Evolutionary conservation across 495 filamentous ascomycete species (phyloP), one percentile per base, ranked within the genome.

Genomic region (Rusavskia elegans): DNA sequence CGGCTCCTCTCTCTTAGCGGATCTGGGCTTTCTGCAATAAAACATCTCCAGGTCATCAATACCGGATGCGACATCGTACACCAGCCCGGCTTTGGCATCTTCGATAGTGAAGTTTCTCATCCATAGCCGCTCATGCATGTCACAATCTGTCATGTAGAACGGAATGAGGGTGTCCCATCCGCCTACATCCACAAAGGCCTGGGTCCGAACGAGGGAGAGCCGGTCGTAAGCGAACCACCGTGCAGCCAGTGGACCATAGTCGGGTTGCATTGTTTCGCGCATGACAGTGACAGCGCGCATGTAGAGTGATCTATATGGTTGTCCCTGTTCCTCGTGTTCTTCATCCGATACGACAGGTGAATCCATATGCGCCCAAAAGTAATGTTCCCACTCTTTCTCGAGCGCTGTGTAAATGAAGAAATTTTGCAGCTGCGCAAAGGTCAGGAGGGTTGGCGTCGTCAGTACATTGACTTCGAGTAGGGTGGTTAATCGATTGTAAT

Each of bases 301-400:
- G 58, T 82, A 82, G 5, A 80, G 56, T 6, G 71, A 71, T 48
- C 64, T 65, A 61, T 76, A 82, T 2, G 68, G 67, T 30, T 68
- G 60, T 14, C 68, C 63, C 16, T 61, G 53, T 40, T 65, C 55
- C 13, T 53, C 49, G 46, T 50, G 53, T 41, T 58, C 55, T 56
- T 80, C 78, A 55, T 71, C 73, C 32, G 72, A 73, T 29, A 81
- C 62, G 16, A 69, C 75, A 0, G 78, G 59, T 8, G 78, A 61
- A 59, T 83, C 79, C 68, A 76, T 73, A 54, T 80, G 77, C 35
- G 67, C 63, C 78, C 77, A 82, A 68, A 78, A 82, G 64, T 70
- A 83, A 57, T 71, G 61, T 20, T 63, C 63, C 76, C 75, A 80
- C 23, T 64, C 57, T 16, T 66, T 64, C 41, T 68, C 58, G n/a